These are phyloP conservation scores for Chlamydomonas incerta DNA, from an alignment of 139 green algal species.

Conservation along the genomic window DNA sequence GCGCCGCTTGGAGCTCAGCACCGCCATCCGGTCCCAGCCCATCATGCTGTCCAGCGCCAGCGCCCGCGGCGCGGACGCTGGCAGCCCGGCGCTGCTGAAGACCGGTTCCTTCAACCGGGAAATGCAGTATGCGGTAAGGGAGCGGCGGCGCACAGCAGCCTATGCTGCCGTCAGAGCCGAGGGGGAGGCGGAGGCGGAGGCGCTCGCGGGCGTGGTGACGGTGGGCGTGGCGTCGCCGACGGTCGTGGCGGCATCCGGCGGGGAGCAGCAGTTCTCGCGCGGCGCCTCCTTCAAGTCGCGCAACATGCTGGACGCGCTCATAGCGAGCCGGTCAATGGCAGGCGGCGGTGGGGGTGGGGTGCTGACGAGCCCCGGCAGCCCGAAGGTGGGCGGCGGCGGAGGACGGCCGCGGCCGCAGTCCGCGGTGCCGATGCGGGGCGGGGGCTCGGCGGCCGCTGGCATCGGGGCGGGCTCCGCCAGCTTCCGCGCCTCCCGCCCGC, in stretches of 20 bases:
- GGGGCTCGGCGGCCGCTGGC: neutral
- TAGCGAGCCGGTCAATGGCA: neutral
- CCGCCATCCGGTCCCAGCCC: conserved; percentile 12
- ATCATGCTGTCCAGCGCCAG: neutral
- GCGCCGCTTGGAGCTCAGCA: conserved; percentile 41
- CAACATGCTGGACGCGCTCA: conserved; percentile 45
- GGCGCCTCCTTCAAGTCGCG: conserved; percentile 12
- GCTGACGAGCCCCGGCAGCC: neutral
- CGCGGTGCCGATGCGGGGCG: neutral
- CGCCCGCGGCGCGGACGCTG: neutral
- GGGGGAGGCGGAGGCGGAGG: conserved; percentile 15
- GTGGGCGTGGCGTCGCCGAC: too few relatives aligned
- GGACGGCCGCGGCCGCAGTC: conserved; percentile 2
- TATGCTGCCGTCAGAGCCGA: conserved; percentile 19
- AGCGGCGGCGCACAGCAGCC: conserved; percentile 21
- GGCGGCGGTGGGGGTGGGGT: neutral
- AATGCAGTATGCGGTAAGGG: conserved; percentile 34
- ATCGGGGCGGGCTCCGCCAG: neutral
- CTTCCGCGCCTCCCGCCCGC: neutral
- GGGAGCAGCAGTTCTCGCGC: too few relatives aligned
- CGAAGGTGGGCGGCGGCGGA: neutral
- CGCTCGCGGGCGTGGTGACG: too few relatives aligned
- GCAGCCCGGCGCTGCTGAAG: neutral
- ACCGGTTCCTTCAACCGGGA: conserved; percentile 17
- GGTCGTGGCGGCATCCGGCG: too few relatives aligned